Evolutionary conservation across 495 filamentous ascomycete genomes (phyloP).

Genomic region (Aspergillus carlsbadensis): DNA sequence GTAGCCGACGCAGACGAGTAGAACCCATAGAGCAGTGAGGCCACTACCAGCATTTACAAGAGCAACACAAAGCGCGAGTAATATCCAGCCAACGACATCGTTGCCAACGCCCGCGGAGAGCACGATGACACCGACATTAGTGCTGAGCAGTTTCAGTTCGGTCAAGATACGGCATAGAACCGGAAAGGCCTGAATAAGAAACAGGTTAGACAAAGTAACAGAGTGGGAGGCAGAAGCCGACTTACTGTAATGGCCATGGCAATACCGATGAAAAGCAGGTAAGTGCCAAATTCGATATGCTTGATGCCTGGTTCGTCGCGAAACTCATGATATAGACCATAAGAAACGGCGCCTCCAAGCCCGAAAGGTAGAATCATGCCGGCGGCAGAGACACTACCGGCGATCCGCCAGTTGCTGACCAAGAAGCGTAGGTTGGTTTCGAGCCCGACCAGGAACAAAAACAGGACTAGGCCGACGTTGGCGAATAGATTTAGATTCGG

Average conservation of each 20-base stretch:
- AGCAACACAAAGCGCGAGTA: conserved; percentile 91
- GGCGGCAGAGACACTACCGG: conserved; percentile 74
- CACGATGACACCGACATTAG: conserved; percentile 84
- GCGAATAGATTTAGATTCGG: conserved; percentile 77
- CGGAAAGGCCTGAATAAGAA: conserved; percentile 73
- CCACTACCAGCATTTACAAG: conserved; percentile 87
- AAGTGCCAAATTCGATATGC: conserved; percentile 74
- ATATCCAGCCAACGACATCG: conserved; percentile 91
- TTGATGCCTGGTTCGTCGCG: conserved; percentile 58
- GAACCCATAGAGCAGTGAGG: conserved; percentile 81
- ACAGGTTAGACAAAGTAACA: not conserved
- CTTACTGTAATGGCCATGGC: conserved; percentile 86
- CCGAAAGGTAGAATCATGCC: conserved; percentile 83
- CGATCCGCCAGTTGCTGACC: conserved; percentile 81
- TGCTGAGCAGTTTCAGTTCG: conserved; percentile 84
- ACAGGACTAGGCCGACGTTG: conserved; percentile 86
- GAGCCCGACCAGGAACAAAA: conserved; percentile 88
- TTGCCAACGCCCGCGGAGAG: conserved; percentile 94
- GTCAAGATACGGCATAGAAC: conserved; percentile 93
- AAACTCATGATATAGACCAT: conserved; percentile 82
- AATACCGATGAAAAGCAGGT: conserved; percentile 90
- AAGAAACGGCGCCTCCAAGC: conserved; percentile 73
- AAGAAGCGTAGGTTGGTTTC: conserved; percentile 91
- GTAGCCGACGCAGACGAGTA: conserved; percentile 75
- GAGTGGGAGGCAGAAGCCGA: not conserved